Percentiles rank a stretch among this genome's conserved stretches.
phyloP scores from a whole-genome alignment of 305 asterid genomes.

The Striga hermonthica region DNA sequence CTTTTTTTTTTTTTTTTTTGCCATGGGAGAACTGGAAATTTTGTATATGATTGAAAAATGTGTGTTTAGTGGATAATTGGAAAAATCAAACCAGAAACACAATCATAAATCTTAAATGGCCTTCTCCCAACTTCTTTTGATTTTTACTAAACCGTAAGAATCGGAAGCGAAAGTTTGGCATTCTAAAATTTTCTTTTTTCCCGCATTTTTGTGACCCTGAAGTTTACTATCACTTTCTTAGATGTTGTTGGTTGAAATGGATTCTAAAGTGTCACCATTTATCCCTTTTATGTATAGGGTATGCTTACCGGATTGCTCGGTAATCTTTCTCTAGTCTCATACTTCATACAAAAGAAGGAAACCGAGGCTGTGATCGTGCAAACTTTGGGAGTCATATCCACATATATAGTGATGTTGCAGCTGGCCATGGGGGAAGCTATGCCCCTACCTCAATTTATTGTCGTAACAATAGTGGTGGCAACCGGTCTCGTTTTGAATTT shows the following conservation, averaged over 20 bases:
- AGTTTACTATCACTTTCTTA: constrained; percentile 23
- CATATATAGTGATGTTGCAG: constrained; percentile 75
- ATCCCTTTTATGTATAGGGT: constrained; percentile 52
- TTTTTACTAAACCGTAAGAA: not conserved
- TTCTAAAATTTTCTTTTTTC: not conserved
- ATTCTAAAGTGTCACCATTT: constrained; percentile 42
- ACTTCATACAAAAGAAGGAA: constrained; percentile 89
- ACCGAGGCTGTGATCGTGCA: constrained; percentile 84
- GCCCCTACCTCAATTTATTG: constrained; percentile 86
- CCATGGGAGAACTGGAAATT: not conserved
- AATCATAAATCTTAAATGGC: not conserved
- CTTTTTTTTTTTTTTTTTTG: not conserved
- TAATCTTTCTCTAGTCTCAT: constrained; percentile 78
- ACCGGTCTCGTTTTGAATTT: constrained; percentile 69
- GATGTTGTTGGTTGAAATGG: constrained; percentile 28
- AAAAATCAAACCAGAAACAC: not conserved
- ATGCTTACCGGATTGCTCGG: constrained; percentile 99
- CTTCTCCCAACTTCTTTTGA: not conserved
- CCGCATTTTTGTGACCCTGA: constrained; percentile 6
- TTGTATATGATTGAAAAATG: not conserved
- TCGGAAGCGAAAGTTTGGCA: not conserved
- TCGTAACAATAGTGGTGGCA: constrained; percentile 66
- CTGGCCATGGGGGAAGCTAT: constrained; percentile 91
- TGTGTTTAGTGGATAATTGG: not conserved
- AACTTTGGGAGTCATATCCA: constrained; percentile 80